Evolutionary conservation across 352 stramenopile species (phyloP).

Genomic region (Blastocystis sp.): DNA sequence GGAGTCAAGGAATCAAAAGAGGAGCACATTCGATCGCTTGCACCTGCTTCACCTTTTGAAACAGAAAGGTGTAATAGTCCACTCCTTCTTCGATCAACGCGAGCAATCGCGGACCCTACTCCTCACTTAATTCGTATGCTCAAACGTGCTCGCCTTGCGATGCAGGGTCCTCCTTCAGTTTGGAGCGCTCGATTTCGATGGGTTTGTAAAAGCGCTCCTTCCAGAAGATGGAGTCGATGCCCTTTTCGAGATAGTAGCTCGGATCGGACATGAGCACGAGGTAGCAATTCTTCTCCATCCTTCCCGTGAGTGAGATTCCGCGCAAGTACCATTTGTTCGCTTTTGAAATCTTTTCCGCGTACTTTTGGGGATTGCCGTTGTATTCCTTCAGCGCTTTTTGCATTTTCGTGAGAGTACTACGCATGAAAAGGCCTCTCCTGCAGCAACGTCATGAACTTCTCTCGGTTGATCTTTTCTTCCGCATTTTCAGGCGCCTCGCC

Average conservation of each 20-base stretch:
- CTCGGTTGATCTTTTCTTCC: conserved; percentile 25
- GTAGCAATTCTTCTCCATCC: conserved; percentile 59
- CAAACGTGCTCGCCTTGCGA: background rate
- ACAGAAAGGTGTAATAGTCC: conserved; percentile 37
- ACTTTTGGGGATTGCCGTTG: background rate
- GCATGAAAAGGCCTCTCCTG: background rate
- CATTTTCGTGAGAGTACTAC: conserved; percentile 17
- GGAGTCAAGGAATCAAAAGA: background rate
- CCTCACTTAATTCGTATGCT: background rate
- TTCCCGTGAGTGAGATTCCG: conserved; percentile 2
- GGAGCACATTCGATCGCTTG: background rate
- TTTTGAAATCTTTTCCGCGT: conserved; percentile 5
- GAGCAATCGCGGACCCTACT: conserved; percentile 21
- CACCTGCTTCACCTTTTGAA: conserved; percentile 25
- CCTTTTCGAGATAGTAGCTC: conserved; percentile 63
- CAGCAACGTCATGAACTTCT: conserved; percentile 30
- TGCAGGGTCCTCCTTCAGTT: background rate
- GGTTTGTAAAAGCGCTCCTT: conserved; percentile 47
- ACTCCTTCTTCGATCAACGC: conserved; percentile 8
- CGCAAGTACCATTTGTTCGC: conserved; percentile 31
- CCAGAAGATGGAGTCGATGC: conserved; percentile 53
- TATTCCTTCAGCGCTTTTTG: conserved; percentile 23
- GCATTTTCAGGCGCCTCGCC: conserved; percentile 7
- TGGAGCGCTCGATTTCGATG: conserved; percentile 43
- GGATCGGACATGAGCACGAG: conserved; percentile 18